A percentile compares a stretch with the other conserved stretches of the same genome.
Evolutionary conservation across 768 basidiomycete species (phyloP).

Genomic region (Lactarius trivialis): DNA sequence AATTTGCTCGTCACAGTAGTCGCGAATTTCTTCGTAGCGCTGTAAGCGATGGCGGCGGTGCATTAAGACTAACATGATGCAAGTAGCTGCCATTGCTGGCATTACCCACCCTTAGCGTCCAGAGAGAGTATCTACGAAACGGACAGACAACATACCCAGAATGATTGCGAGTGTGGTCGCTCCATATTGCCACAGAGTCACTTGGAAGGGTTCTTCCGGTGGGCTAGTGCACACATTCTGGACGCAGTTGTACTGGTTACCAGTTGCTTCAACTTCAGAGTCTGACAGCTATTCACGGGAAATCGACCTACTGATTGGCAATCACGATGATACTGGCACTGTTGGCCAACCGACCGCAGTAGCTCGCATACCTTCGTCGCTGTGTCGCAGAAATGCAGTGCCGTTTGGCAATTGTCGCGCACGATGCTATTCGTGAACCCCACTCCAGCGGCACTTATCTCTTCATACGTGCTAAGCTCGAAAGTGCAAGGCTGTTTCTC

Average conservation of each 20-base stretch:
- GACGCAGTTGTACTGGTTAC: slow-evolving; percentile 18
- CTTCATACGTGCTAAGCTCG: slow-evolving; percentile 36
- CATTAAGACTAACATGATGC: slow-evolving; percentile 21
- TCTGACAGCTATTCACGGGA: background rate
- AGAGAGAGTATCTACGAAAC: background rate
- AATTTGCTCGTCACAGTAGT: slow-evolving; percentile 22
- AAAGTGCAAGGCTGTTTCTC: slow-evolving; percentile 34
- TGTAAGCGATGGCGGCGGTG: slow-evolving; percentile 22
- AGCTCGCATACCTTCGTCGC: slow-evolving; percentile 14
- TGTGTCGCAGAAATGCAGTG: slow-evolving; percentile 18
- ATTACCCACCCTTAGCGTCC: background rate
- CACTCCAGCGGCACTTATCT: slow-evolving; percentile 9
- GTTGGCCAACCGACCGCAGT: slow-evolving; percentile 6
- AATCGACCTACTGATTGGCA: slow-evolving; percentile 13
- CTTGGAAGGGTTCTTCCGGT: slow-evolving; percentile 22
- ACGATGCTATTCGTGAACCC: slow-evolving; percentile 17
- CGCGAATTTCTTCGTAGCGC: slow-evolving; percentile 19
- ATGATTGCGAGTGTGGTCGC: slow-evolving; percentile 18
- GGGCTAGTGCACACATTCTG: slow-evolving; percentile 19
- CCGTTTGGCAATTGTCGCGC: slow-evolving; percentile 22
- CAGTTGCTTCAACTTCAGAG: background rate
- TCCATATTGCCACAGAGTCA: slow-evolving; percentile 24
- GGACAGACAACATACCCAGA: slow-evolving; percentile 17
- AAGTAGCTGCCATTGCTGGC: slow-evolving; percentile 22
- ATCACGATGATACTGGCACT: slow-evolving; percentile 21